Evolutionary conservation across 257 asterid genomes (phyloP), one percentile per base, ranked within the genome.

Genomic region (Misopates orontium): DNA sequence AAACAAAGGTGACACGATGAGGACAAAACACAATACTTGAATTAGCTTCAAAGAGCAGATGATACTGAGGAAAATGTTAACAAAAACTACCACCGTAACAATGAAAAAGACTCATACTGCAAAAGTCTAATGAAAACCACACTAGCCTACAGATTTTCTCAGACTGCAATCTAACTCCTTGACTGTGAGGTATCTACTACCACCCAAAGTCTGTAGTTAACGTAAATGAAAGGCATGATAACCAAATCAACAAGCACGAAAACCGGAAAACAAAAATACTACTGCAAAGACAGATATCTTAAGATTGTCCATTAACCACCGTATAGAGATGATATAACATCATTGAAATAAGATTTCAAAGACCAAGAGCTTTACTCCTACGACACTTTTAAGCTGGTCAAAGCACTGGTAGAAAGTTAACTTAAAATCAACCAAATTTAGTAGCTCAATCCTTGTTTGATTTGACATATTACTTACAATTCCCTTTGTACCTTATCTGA

Each of bases 351-450:
- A 69, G 19, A 40, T 31, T 47, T 53, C 41, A 66, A 24, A 52
- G 55, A 64, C 41, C 50, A 9, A 49, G 59, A 60, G 28, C 24
- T 54, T 44, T 54, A 32, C 50, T 48, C 55, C 50, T n/a, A 21
- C 8, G 6, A 20, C 50, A 60, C 39, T 55, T 54, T 28, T 14
- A 49, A 70, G 25, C 56, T 61, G n/a, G 36, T 39, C 28, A 31
- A 68, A 55, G 45, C 64, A 48, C 47, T 49, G 13, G 49, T 44
- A 20, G 49, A 32, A 55, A 65, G 76, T 48, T 65, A 54, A 65
- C 18, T 52, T 49, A 70, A 36, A 70, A 66, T 19, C 20, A 69
- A 65, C 60, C 39, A 18, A 67, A 7, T 31, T 11, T n/a, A 64
- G 67, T 49, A 56, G 57, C 56, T 56, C 52, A 60, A 65, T 18